Evolutionary conservation across 768 basidiomycete species (phyloP).

Genomic region (Hericium rajendrae): DNA sequence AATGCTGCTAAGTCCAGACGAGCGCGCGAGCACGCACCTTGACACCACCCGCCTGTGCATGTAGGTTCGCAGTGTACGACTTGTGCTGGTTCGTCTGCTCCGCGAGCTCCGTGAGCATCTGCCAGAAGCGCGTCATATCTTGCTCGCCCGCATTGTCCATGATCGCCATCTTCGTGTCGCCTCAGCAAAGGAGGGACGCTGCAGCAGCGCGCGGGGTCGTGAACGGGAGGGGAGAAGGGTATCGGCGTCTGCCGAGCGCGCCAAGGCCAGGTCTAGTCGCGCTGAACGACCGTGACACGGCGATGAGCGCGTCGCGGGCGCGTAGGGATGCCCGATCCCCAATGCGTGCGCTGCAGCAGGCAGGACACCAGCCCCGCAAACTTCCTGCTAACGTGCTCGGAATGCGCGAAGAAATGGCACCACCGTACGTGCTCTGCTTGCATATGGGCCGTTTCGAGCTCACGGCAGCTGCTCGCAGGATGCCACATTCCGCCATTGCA

Average conservation of each 20-base stretch:
- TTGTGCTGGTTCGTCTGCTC: conserved; percentile 80
- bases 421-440: background rate
- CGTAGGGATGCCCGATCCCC: background rate
- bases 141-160: conserved; percentile 43
- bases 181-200: background rate
- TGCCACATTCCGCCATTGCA: background rate
- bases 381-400: conserved; percentile 25
- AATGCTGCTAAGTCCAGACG: background rate
- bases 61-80: conserved; percentile 58
- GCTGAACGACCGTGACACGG: background rate
- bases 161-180: conserved; percentile 37
- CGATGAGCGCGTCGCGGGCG: background rate
- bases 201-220: background rate
- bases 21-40: conserved; percentile 46
- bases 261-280: too few species aligned
- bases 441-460: background rate
- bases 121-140: conserved; percentile 54
- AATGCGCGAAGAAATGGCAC: conserved; percentile 17
- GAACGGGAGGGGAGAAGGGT: background rate
- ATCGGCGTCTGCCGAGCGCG: background rate
- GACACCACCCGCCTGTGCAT: conserved; percentile 62
- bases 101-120: conserved; percentile 67
- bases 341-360: conserved; percentile 20
- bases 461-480: background rate
- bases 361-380: conserved; percentile 18